Evolutionary conservation across 331 rosid species (phyloP).

Genomic region (Malus hybrid): DNA sequence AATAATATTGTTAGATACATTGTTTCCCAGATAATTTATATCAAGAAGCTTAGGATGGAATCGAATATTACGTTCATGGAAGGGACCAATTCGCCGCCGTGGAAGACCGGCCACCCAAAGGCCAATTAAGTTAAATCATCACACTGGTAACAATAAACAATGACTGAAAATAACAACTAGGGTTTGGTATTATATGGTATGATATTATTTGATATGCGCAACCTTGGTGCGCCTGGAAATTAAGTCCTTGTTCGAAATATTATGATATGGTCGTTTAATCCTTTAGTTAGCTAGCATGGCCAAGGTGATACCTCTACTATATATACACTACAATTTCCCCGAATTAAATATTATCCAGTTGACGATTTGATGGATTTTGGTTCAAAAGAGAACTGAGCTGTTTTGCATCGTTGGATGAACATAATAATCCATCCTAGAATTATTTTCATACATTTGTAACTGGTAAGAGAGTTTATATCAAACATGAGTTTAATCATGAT

Average conservation of each 20-base stretch:
- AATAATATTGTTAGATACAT: neutral
- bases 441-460: too few species aligned
- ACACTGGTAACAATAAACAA: neutral
- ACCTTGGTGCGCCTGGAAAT: too few species aligned
- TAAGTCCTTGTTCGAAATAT: too few species aligned
- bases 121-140: neutral
- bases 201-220: too few species aligned
- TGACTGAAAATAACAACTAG: neutral
- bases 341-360: neutral
- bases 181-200: neutral
- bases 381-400: neutral
- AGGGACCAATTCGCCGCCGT: slow-evolving; percentile 7
- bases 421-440: too few species aligned
- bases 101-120: neutral
- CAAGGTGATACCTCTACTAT: neutral
- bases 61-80: neutral
- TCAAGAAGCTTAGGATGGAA: neutral
- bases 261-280: neutral
- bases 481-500: too few species aligned
- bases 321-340: neutral
- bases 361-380: neutral
- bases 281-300: neutral
- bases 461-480: too few species aligned
- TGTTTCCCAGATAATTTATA: neutral
- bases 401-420: too few species aligned